Percentiles rank a stretch among this genome's conserved stretches.
These are phyloP conservation scores for Lepiota brunneoincarnata DNA, from an alignment of 768 basidiomycete species.

Conservation along the genomic window DNA sequence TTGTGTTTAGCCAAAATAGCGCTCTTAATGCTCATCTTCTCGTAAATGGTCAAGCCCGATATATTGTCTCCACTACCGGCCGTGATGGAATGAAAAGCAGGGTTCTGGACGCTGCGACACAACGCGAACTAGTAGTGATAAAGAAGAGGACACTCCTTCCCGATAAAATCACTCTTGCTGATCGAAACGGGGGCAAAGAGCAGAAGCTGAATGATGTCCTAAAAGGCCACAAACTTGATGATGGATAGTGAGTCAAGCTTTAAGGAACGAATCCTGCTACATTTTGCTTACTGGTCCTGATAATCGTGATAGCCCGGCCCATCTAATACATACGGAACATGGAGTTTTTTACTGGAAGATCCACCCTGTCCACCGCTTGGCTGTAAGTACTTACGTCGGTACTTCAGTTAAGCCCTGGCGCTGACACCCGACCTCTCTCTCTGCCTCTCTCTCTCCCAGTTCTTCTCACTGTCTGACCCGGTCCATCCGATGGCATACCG, in stretches of 20 bases:
- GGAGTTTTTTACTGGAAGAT: slow-evolving; percentile 17
- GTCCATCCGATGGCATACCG: slow-evolving; percentile 16
- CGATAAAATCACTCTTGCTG: slow-evolving; percentile 22
- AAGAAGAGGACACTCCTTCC: slow-evolving; percentile 16
- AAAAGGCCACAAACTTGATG: slow-evolving; percentile 6
- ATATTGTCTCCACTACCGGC: slow-evolving; percentile 20
- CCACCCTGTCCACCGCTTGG: slow-evolving; percentile 13
- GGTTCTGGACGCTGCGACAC: slow-evolving; percentile 18
- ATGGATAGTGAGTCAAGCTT: slow-evolving; percentile 15
- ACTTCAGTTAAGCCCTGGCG: not conserved
- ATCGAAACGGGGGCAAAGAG: slow-evolving; percentile 16
- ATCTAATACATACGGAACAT: slow-evolving; percentile 13
- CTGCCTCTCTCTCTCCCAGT: slow-evolving; percentile 12
- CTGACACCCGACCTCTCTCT: not conserved
- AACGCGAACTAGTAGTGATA: slow-evolving; percentile 17
- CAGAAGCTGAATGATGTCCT: slow-evolving; percentile 23
- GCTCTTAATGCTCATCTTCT: slow-evolving; percentile 18
- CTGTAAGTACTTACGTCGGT: slow-evolving; percentile 7
- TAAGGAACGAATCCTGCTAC: not conserved
- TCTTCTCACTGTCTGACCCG: slow-evolving; percentile 14
- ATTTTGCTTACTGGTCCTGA: not conserved
- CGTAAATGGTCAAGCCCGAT: slow-evolving; percentile 17
- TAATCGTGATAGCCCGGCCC: not conserved
- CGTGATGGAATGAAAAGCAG: slow-evolving; percentile 16
- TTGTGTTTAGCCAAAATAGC: slow-evolving; percentile 21